Base-by-base conservation (phyloP, 2,329 filamentous ascomycete genomes). In the Ascosphaera acerosa region DNA sequence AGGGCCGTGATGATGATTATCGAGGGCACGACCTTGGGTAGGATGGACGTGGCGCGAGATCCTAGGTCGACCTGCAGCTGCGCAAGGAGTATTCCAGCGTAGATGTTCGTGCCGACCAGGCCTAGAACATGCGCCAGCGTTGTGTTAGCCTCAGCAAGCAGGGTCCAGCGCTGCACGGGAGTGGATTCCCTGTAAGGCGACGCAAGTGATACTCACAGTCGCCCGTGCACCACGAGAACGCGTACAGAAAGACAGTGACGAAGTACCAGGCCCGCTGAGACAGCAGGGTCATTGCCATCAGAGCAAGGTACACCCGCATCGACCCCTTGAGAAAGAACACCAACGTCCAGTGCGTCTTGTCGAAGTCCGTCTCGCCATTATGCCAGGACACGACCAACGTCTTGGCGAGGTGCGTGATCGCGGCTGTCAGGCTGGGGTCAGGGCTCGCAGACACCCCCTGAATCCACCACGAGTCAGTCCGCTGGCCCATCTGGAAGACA, bases 311-410 rank as follows among this genome's bases (percentile, higher is more conserved):
- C 2, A 55, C 51, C 31, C 54, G 34, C 42, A 56, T 51, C 30
- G 47, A 50, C 15, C 50, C 53, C 33, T 54, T 45, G 25, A 56
- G 33, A 36, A 56, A 55, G 36, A 54, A 41, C 26, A 49, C 48
- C 26, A 56, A 42, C 9, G 53, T 53, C 53, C 53, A 56, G 32
- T 55, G 51, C 29, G 52, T 54, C 18, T 44, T 49, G 35, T 56
- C 53, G 35, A 55, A 55, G 27, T 51, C 45, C 25, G 51, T 44
- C 40, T 44, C 49, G 17, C 51, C 53, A 30, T 41, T 40, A 18
- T 49, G 49, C 53, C 53, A 56, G 28, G 39, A 44, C 6, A 42
- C 15, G 4, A 37, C 38, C 22, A 41, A 19, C 16, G 37, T 40
- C 10, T 34, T 34, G 26, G 42, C 32, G 18, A 44, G 29, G 25